Evolutionary conservation across 2,329 filamentous ascomycete species (phyloP), one percentile per base, ranked within the genome.

Genomic region (Orbilia ellipsospora): DNA sequence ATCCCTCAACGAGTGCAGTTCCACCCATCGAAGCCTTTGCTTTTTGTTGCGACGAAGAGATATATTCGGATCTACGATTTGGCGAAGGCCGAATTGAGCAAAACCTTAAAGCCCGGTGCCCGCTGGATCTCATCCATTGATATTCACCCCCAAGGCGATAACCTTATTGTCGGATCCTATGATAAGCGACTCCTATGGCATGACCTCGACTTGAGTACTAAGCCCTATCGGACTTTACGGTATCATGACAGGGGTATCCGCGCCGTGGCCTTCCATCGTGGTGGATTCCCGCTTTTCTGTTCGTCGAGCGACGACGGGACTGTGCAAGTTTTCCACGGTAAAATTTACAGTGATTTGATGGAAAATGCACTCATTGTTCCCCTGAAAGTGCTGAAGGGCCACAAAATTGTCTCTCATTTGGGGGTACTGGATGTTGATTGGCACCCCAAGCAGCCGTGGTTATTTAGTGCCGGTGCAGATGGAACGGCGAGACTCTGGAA

Each of bases 341-440:
- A 94, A 83, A 94, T 98, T 28, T 93, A 96, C 31, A 93, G 90
- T 76, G 95, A 99, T 82, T 86, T 97, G 82, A 92, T 99, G 88
- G 93, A 96, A 85, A 97, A 97, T 81, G 94, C 95, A 5, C 96
- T 91, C 13, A 97, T 99, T 80, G 95, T 98, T 61, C 95, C 95
- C 7, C 87, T 99, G 77, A 99, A 98, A 86, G 93, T 96, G 80
- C 86, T 99, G 57, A 90, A 88, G 80, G 95, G 95, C 0, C 95
- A 99, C 84, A 92, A 90, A 83, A 89, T 98, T 1, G 90, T 91
- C 81, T 91, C 88, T 81, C 90, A 93, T 78, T 84, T 99, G 70
- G 95, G 95, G 78, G 94, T 98, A 15, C 86, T 98, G 85, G 94
- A 97, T 82, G 85, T 99, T 28, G 92, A 97, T 81, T 99, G 96